phyloP scores from a whole-genome alignment of 2,329 filamentous ascomycete species.

The Trichoderma atrobrunneum region DNA sequence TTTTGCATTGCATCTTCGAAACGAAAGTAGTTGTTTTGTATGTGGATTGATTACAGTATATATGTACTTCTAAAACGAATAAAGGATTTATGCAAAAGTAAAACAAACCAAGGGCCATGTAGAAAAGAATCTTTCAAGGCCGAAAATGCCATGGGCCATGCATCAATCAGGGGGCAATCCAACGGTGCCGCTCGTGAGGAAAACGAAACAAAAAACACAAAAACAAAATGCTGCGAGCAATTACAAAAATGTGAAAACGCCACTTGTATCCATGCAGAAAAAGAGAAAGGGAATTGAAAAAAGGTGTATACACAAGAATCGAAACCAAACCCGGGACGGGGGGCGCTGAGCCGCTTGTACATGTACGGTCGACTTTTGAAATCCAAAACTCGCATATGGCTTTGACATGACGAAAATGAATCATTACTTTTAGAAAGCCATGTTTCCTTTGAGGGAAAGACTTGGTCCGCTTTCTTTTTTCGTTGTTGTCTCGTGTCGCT shows the following conservation, averaged over 20 bases:
- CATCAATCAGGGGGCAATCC: not conserved
- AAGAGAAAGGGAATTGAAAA: not conserved
- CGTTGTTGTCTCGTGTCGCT: not conserved
- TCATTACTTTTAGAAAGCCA: not conserved
- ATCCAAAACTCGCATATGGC: not conserved
- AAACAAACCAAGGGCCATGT: not conserved
- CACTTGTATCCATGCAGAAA: not conserved
- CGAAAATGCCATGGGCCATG: not conserved
- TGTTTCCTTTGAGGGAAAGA: not conserved
- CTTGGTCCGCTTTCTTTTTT: not conserved
- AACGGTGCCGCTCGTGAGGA: not conserved
- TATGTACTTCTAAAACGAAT: not conserved
- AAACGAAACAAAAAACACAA: not conserved
- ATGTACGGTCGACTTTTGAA: not conserved
- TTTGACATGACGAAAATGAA: not conserved
- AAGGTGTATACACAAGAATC: slow-evolving; percentile 4
- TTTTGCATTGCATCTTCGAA: not conserved
- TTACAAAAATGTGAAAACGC: not conserved
- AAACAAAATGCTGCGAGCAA: not conserved
- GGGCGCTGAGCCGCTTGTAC: slow-evolving; percentile 5
- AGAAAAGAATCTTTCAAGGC: not conserved
- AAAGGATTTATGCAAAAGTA: not conserved
- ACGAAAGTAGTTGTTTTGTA: not conserved
- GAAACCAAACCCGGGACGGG: not conserved
- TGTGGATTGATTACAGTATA: not conserved